Base-by-base conservation (phyloP, 768 basidiomycete genomes). In the Kwoniella dejecticola region DNA sequence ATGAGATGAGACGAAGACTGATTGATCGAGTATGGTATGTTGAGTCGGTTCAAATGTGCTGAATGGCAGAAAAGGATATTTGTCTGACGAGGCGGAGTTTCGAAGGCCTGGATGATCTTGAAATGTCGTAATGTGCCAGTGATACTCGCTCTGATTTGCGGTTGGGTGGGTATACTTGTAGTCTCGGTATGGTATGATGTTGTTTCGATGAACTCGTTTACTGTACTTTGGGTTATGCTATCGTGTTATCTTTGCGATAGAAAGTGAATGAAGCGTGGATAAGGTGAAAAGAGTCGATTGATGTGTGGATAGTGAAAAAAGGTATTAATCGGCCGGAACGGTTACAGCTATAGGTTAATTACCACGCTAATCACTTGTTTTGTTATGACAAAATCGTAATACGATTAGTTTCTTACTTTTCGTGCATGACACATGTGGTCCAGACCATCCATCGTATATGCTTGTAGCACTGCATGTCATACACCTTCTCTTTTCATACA, bases 291-390 rank as follows among this genome's bases (percentile, higher is more conserved):
- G 47, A 24, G 5, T 44, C 13, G 41, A 8, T 5, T 15, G 6
- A 7, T 7, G 5, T 5, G 19, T 13, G 41, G 24, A 47, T 12
- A 26, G 24, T 6, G 21, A 31, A 50, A 50, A 50, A 50, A 31
- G 30, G 48, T 50, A 50, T 31, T 50, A 50, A 50, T 50, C 48
- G 48, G 48, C 48, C 48, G 48, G 48, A 50, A 19, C 46, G 46
- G 46, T 48, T n/a, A n/a, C n/a, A n/a, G n/a, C n/a, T n/a, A n/a
- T 47, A 48, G 46, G 23, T 26, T 23, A 48, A 8, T 48, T 48
- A 13, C n/a, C 7, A 12, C 36, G 8, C 17, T 38, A 17, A 38
- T 38, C 17, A 38, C 36, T 8, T 8, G n/a, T n/a, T n/a, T n/a
- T n/a, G n/a, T n/a, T n/a, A n/a, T n/a, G n/a, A n/a, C n/a, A n/a